Conservation (phyloP, 1,284 basidiomycete genomes). For the Pseudomicrostroma phylloplanum region DNA sequence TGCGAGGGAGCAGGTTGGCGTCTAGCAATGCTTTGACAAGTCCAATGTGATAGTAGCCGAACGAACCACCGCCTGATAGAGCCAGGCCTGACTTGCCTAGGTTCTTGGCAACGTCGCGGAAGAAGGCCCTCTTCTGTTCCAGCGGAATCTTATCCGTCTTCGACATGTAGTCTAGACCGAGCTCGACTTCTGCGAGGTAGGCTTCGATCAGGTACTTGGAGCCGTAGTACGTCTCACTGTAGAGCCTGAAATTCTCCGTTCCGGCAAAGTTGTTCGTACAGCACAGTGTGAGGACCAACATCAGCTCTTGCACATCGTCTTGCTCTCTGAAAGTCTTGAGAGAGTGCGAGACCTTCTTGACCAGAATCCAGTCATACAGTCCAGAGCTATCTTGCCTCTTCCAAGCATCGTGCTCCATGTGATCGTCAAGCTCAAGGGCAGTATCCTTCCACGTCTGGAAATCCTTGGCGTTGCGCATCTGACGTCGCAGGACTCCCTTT, state of each 20-base stretch:
- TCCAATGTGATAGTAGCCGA: constrained; percentile 82
- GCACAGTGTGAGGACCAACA: constrained; percentile 85
- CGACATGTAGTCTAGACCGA: constrained; percentile 10
- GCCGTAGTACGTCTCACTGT: constrained; percentile 67
- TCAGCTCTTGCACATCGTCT: constrained; percentile 65
- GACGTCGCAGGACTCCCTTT: constrained; percentile 69
- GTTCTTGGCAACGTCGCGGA: constrained; percentile 79
- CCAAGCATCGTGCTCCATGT: constrained; percentile 39
- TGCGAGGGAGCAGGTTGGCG: constrained; percentile 75
- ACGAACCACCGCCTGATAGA: constrained; percentile 85
- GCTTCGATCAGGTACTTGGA: constrained; percentile 43
- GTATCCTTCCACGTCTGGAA: constrained; percentile 76
- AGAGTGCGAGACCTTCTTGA: constrained; percentile 41
- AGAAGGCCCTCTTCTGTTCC: constrained; percentile 88
- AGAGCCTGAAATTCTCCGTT: constrained; percentile 79
- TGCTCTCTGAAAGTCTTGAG: constrained; percentile 67
- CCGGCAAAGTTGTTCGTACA: constrained; percentile 91
- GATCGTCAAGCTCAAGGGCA: constrained; percentile 69
- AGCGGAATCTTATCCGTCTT: constrained; percentile 58
- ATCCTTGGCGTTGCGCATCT: constrained; percentile 65
- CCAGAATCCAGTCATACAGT: constrained; percentile 48
- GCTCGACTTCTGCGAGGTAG: constrained; percentile 25
- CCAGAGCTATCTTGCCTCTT: constrained; percentile 41
- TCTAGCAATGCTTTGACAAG: constrained; percentile 88
- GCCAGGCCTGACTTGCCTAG: constrained; percentile 85